phyloP scores from a whole-genome alignment of 1,284 basidiomycete genomes.

The Trichosporon inkin region DNA sequence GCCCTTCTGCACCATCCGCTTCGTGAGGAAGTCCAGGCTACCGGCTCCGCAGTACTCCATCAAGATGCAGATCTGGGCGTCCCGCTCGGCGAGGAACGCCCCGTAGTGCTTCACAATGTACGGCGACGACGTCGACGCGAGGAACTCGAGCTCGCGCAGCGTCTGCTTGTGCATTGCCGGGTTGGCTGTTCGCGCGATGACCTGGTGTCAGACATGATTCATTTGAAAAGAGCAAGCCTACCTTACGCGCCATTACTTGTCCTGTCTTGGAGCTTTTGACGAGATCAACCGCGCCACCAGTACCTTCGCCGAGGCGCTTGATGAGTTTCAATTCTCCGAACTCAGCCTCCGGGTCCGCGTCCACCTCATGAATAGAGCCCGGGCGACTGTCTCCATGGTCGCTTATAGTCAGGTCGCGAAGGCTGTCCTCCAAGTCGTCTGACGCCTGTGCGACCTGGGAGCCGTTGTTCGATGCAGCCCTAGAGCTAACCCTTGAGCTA shows the following conservation, averaged over 20 bases:
- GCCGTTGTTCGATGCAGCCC: conserved; percentile 10
- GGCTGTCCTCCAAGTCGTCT: conserved; percentile 11
- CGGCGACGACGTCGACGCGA: conserved; percentile 73
- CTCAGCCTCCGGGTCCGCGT: background rate
- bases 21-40: conserved; percentile 75
- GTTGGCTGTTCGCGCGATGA: conserved; percentile 89
- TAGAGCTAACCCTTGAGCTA: conserved; percentile 10
- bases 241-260: conserved; percentile 81
- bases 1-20: conserved; percentile 73
- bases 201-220: conserved; percentile 48
- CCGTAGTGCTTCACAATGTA: conserved; percentile 93
- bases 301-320: conserved; percentile 81
- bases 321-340: conserved; percentile 65
- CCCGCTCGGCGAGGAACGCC: conserved; percentile 87
- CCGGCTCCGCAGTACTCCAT: conserved; percentile 92
- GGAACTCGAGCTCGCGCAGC: conserved; percentile 85
- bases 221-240: conserved; percentile 38
- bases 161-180: conserved; percentile 81
- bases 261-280: conserved; percentile 63
- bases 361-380: background rate
- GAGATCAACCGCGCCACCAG: conserved; percentile 90
- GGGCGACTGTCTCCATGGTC: conserved; percentile 8
- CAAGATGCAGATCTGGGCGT: conserved; percentile 88
- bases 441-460: background rate
- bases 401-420: background rate